Percentiles rank a stretch among this genome's conserved stretches.
Conservation (phyloP, 768 basidiomycete species). For the Auriscalpium orientale region DNA sequence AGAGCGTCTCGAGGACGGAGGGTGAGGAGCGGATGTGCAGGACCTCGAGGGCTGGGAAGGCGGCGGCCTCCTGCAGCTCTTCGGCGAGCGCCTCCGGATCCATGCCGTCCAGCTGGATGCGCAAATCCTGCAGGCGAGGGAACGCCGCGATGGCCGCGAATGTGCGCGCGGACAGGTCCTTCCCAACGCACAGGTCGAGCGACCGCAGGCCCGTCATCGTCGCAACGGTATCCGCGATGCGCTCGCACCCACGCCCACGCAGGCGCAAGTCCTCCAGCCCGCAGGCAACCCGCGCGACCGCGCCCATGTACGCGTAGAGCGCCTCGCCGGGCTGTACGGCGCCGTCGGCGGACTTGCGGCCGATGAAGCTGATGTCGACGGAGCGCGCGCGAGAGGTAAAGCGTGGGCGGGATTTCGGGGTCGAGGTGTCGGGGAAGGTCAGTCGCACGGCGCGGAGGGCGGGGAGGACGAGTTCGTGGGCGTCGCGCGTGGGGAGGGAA, state of each 20-base stretch:
- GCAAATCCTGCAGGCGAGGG: conserved; percentile 11
- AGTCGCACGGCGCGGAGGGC: conserved; percentile 8
- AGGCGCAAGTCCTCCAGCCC: conserved; percentile 8
- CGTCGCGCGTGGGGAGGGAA: neutral
- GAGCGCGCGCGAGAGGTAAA: conserved; percentile 9
- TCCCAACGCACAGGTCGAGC: conserved; percentile 10
- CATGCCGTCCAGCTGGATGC: conserved; percentile 12
- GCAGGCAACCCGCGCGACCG: conserved; percentile 7
- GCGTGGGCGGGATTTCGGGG: conserved; percentile 5
- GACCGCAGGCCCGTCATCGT: conserved; percentile 11
- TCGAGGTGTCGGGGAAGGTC: conserved; percentile 1
- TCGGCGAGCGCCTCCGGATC: conserved; percentile 6
- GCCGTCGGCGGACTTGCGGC: neutral
- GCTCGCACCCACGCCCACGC: conserved; percentile 12
- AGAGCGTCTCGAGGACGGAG: conserved; percentile 2
- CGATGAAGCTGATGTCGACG: conserved; percentile 12
- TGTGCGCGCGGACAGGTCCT: conserved; percentile 12
- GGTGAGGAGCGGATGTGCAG: conserved; percentile 13
- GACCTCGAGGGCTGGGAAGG: conserved; percentile 11
- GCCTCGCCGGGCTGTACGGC: conserved; percentile 1
- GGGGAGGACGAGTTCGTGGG: neutral
- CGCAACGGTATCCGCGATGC: conserved; percentile 6
- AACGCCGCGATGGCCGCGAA: conserved; percentile 10
- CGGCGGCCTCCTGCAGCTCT: neutral
- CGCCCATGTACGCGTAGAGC: conserved; percentile 7